Evolutionary conservation across 495 filamentous ascomycete species (phyloP), one percentile per base, ranked within the genome.

Genomic region (Neurospora terricola): DNA sequence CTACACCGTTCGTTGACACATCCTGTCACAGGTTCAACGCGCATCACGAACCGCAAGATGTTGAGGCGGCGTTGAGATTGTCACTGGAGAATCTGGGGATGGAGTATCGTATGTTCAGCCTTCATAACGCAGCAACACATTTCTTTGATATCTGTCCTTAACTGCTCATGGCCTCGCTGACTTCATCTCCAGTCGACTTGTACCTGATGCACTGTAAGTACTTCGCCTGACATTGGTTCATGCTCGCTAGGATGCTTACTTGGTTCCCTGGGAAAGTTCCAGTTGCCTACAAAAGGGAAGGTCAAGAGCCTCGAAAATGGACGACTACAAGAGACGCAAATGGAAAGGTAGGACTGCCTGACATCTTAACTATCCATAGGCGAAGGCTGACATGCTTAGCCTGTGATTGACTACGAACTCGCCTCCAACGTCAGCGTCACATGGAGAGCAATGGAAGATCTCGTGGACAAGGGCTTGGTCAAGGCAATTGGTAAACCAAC

Each of bases 391-490:
- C 38, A 3, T n/a, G 5, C 6, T 21, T 66, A 80, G 80, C 68
- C 79, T 21, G 38, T 78, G 21, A 77, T 80, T 39, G 75, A 81
- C 75, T 81, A 80, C 45, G 77, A 78, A 21, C 72, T 82, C n/a
- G 80, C 78, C 48, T 72, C 73, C 43, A 72, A 78, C 66, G 79
- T 83, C 71, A 75, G 76, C 1, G 74, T 76, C 14, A 81, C 79
- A 12, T 86, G 83, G 83, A 59, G 76, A 37, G 74, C 78, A 18
- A 78, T 85, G 76, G 80, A 84, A 69, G 75, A 72, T 23, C 76
- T 82, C 10, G 77, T 84, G 4, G 73, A 74, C 39, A 71, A 71
- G 14, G 81, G 80, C 23, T 80, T 79, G 69, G 76, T 80, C 4
- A 75, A 75, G 27, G 74, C 79, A 14, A 83, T 85, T 71, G 81